Evolutionary conservation across 495 filamentous ascomycete species (phyloP).

Genomic region (Alectoria sarmentosa): DNA sequence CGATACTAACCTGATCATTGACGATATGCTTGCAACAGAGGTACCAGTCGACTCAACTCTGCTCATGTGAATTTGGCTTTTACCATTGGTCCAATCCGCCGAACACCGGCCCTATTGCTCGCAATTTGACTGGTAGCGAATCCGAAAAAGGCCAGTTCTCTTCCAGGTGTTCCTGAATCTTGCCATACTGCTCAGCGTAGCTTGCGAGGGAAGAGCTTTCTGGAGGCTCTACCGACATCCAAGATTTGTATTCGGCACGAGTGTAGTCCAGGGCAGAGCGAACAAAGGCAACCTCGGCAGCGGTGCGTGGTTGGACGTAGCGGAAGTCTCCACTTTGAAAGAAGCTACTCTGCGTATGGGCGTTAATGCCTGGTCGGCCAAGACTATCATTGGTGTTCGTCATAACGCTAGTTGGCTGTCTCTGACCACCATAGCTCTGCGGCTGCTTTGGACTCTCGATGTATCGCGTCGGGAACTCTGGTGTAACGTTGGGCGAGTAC

Average conservation of each 20-base stretch:
- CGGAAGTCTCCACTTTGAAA: neutral
- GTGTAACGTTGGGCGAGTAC: neutral
- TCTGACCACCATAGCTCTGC: neutral
- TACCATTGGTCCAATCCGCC: neutral
- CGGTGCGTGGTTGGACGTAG: neutral
- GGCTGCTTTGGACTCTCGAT: neutral
- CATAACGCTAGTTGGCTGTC: neutral
- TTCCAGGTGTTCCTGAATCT: neutral
- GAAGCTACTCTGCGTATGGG: neutral
- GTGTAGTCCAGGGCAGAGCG: neutral
- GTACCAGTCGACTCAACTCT: neutral
- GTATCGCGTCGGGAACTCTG: neutral
- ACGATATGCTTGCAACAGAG: neutral
- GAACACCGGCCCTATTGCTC: neutral
- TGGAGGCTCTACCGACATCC: neutral
- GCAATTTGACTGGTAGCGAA: neutral
- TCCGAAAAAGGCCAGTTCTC: neutral
- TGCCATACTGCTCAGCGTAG: neutral
- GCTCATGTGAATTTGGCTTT: neutral
- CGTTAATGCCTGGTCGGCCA: neutral
- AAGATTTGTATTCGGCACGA: neutral
- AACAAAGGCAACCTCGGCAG: neutral
- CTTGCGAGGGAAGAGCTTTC: neutral
- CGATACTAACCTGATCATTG: too few species aligned
- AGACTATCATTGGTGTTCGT: neutral